phyloP scores from a whole-genome alignment of 2,329 filamentous ascomycete species.

The Fusarium beomiforme region DNA sequence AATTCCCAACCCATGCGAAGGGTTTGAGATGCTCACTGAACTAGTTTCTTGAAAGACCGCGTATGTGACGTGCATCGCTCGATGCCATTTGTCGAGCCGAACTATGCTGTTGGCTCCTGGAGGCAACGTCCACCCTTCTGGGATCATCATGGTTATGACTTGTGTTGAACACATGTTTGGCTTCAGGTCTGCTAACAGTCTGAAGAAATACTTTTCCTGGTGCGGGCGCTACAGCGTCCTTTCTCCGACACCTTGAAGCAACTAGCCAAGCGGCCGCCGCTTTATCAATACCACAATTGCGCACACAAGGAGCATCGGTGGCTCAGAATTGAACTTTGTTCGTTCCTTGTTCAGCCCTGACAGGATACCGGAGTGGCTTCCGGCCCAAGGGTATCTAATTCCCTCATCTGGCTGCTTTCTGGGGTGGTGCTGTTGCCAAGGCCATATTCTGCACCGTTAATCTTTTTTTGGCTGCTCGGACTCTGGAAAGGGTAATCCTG shows the following conservation, averaged over 20 bases:
- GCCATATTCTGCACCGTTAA: background rate
- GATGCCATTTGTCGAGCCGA: background rate
- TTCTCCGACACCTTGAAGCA: slow-evolving; percentile 3
- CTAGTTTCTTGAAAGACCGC: slow-evolving; percentile 6
- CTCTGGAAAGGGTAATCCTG: slow-evolving; percentile 15
- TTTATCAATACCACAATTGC: background rate
- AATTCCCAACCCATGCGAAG: background rate
- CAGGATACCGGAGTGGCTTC: background rate
- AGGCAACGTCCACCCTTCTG: background rate
- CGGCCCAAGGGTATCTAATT: slow-evolving; percentile 3
- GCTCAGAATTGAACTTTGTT: slow-evolving; percentile 28
- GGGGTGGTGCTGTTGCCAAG: slow-evolving; percentile 3
- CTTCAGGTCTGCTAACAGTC: background rate
- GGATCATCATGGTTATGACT: background rate
- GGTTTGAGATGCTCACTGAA: background rate
- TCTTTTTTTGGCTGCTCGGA: background rate
- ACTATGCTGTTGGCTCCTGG: background rate
- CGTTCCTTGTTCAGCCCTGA: background rate
- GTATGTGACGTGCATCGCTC: background rate
- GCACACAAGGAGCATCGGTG: slow-evolving; percentile 22
- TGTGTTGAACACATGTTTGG: background rate
- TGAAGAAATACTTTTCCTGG: slow-evolving; percentile 21
- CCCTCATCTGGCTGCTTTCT: slow-evolving; percentile 4
- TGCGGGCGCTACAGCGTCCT: slow-evolving; percentile 28
- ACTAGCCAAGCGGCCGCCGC: background rate